These are phyloP conservation scores for Globisporangium okanoganense DNA, from an alignment of 352 stramenopile species.

Conservation along the genomic window DNA sequence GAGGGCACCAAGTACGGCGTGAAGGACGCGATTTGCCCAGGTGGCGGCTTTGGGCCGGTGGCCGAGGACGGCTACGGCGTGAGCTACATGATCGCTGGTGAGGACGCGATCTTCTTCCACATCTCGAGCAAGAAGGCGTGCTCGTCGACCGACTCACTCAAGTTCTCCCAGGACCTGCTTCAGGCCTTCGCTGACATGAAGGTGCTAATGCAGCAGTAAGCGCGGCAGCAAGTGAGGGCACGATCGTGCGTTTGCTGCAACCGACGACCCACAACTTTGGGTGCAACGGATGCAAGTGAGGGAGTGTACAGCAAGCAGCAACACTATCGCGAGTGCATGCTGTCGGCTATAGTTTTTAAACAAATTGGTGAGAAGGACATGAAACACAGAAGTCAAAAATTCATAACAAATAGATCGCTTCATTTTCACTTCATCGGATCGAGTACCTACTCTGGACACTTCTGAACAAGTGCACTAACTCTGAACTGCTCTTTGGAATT, in stretches of 20 bases:
- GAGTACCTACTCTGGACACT: no score
- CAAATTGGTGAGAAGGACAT: not conserved
- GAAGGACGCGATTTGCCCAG: slow-evolving; percentile 64
- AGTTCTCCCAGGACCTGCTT: slow-evolving; percentile 75
- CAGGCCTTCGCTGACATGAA: slow-evolving; percentile 83
- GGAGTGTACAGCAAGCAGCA: no score
- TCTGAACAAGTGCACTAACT: no score
- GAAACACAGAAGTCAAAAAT: not conserved
- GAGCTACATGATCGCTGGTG: slow-evolving; percentile 89
- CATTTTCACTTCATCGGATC: no score
- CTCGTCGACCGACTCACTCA: slow-evolving; percentile 63
- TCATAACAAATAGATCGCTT: not conserved
- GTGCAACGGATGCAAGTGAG: no score
- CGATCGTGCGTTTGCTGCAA: no score
- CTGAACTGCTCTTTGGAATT: no score
- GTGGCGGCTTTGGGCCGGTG: slow-evolving; percentile 88
- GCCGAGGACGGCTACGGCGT: slow-evolving; percentile 89
- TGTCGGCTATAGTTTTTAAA: not conserved
- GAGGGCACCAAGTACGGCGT: slow-evolving; percentile 49
- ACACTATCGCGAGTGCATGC: not conserved
- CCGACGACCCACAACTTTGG: no score
- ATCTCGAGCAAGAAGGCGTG: slow-evolving; percentile 88
- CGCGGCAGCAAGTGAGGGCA: not conserved
- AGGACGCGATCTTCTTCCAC: slow-evolving; percentile 89
- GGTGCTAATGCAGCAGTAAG: slow-evolving; percentile 37